Evolutionary conservation across 352 stramenopile genomes (phyloP), one percentile per base, ranked within the genome.

Genomic region (Blastocystis sp.): DNA sequence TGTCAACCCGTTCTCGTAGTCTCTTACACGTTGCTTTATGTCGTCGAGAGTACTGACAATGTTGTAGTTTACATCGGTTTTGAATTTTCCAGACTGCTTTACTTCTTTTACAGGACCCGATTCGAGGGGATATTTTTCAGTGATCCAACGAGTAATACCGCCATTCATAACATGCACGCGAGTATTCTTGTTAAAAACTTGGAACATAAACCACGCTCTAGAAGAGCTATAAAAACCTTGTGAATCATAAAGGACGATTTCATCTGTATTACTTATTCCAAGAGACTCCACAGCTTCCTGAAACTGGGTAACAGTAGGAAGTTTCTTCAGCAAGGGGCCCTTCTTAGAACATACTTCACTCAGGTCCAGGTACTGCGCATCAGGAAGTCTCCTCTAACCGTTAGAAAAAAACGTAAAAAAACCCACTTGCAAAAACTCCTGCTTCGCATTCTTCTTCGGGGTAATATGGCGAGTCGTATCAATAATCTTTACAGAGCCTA

Each of bases 141-240:
- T 76, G 29, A 29, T 20, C 76, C 76, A 87, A 20, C 76, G 76
- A 77, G 54, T 54, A 11, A 87, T 26, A 47, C 76, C 76, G 26
- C 76, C 76, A 62, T 76, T 87, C 59, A 76, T 76, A 23, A 87
- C 43, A 77, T 87, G 63, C 47, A 87, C 43, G 34, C 69, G 75
- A n/a, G 69, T 43, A 37, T 87, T 76, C 39, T 56, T 54, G 43
- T 87, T 87, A 43, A 87, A 87, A 15, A 87, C 54, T 1, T 55
- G 59, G 63, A 87, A 87, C 76, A 87, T 87, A 39, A 73, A 87
- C 63, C 59, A 87, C 41, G 54, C 76, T 18, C 76, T 23, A 7
- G 76, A 43, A 45, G 76, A 70, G 20, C 37, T 64, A 59, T 76
- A 87, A 15, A 87, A n/a, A 29, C 76, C 76, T 43, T 87, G 76